Evolutionary conservation across 495 filamentous ascomycete species (phyloP).

Genomic region (Echria macrotheca): DNA sequence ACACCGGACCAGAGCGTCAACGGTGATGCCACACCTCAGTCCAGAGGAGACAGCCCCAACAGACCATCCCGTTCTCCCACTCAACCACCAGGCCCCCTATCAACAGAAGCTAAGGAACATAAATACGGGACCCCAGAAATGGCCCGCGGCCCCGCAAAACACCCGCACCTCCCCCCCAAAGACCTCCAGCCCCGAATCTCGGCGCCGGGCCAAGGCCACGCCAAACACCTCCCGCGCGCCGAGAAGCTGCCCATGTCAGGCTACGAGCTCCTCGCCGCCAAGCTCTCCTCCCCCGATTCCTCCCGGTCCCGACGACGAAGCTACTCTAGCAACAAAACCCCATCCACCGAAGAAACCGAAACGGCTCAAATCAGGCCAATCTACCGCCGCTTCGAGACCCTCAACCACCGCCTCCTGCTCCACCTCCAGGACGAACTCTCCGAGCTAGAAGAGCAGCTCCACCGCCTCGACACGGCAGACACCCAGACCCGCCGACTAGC

Average conservation of each 20-base stretch:
- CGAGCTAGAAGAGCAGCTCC: slow-evolving; percentile 70
- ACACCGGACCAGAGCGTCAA: slow-evolving; percentile 36
- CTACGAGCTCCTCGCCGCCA: slow-evolving; percentile 62
- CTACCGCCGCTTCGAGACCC: slow-evolving; percentile 76
- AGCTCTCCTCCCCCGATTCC: slow-evolving; percentile 36
- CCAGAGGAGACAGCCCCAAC: neutral
- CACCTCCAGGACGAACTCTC: slow-evolving; percentile 83
- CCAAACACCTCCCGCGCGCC: slow-evolving; percentile 27
- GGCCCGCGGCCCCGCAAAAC: slow-evolving; percentile 24
- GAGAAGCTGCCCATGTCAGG: slow-evolving; percentile 47
- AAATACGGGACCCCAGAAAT: slow-evolving; percentile 32
- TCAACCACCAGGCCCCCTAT: neutral
- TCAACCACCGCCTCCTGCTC: slow-evolving; percentile 81
- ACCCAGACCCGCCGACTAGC: slow-evolving; percentile 56
- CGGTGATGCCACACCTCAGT: slow-evolving; percentile 11
- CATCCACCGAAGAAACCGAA: slow-evolving; percentile 13
- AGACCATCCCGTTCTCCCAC: too few relatives aligned
- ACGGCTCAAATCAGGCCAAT: slow-evolving; percentile 54
- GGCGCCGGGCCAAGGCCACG: slow-evolving; percentile 21
- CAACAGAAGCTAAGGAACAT: neutral
- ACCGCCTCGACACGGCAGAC: slow-evolving; percentile 65
- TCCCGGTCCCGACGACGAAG: slow-evolving; percentile 9
- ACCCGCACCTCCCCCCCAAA: slow-evolving; percentile 22
- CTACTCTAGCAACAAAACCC: neutral
- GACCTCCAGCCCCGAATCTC: slow-evolving; percentile 27